Percentiles rank a stretch among this genome's conserved stretches.
These are phyloP conservation scores for Didymella segeticola DNA, from an alignment of 2,329 filamentous ascomycete genomes.

Conservation along the genomic window DNA sequence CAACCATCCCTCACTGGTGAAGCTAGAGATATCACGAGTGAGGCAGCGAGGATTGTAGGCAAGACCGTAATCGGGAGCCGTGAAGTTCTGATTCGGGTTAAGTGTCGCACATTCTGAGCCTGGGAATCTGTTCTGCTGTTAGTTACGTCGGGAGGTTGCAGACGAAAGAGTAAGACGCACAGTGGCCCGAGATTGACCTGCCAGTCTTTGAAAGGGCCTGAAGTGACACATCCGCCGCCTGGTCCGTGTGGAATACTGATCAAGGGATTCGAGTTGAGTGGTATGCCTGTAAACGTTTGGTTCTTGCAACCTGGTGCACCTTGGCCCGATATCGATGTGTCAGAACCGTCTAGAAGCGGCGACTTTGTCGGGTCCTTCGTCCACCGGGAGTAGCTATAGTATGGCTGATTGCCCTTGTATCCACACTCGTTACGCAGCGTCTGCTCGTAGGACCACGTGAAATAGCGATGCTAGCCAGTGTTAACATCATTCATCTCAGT, in stretches of 20 bases:
- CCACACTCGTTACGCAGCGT: conserved; percentile 53
- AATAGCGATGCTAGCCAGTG: neutral
- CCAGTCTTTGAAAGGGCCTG: conserved; percentile 58
- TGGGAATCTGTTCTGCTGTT: no score
- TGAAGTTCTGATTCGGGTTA: conserved; percentile 1
- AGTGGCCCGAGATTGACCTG: conserved; percentile 41
- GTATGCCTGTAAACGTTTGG: conserved; percentile 21
- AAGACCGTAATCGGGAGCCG: conserved; percentile 29
- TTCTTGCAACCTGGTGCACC: conserved; percentile 45
- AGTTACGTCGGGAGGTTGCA: no score
- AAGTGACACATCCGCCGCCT: conserved; percentile 63
- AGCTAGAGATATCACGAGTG: conserved; percentile 48
- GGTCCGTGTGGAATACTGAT: conserved; percentile 54
- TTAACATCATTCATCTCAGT: neutral
- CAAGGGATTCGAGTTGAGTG: conserved; percentile 33
- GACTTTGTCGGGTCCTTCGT: conserved; percentile 56
- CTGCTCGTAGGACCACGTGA: conserved; percentile 45
- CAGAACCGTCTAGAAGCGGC: conserved; percentile 64
- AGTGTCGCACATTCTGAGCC: neutral
- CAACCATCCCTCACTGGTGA: conserved; percentile 6
- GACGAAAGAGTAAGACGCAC: no score
- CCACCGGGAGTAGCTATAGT: conserved; percentile 62
- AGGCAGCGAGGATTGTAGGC: conserved; percentile 50
- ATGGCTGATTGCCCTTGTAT: conserved; percentile 52
- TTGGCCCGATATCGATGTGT: conserved; percentile 57